A percentile compares a stretch with the other conserved stretches of the same genome.
phyloP scores from a whole-genome alignment of 1,284 basidiomycete species.

The Cryptococcus wingfieldii region DNA sequence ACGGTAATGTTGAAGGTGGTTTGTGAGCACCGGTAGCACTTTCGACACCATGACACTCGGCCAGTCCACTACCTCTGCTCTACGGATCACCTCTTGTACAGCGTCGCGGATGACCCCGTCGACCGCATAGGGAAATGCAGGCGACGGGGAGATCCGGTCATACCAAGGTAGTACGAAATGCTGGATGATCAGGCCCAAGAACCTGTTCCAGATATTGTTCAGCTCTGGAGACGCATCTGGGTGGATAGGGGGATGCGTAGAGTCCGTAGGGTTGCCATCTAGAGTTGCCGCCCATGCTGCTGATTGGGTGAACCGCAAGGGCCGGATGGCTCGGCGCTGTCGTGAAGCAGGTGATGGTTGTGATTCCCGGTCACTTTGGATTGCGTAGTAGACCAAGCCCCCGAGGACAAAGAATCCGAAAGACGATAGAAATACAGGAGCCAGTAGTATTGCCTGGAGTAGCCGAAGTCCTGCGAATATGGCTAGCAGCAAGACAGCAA shows the following conservation, averaged over 20 bases:
- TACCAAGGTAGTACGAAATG: conserved; percentile 87
- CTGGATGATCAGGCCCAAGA: conserved; percentile 70
- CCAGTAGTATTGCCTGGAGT: conserved; percentile 16
- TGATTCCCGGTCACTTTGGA: conserved; percentile 1
- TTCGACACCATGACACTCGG: conserved; percentile 73
- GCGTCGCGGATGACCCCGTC: conserved; percentile 69
- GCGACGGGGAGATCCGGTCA: conserved; percentile 71
- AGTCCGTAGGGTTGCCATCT: conserved; percentile 74
- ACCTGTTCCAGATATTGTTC: conserved; percentile 65
- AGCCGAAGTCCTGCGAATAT: no score
- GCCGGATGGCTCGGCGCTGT: conserved; percentile 56
- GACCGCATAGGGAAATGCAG: conserved; percentile 80
- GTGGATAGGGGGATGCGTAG: conserved; percentile 55
- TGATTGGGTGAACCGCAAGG: conserved; percentile 76
- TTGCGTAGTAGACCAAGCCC: conserved; percentile 41
- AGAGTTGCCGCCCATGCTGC: conserved; percentile 85
- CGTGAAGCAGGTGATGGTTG: background rate
- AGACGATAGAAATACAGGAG: conserved; percentile 34
- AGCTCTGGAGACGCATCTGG: conserved; percentile 48
- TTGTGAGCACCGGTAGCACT: conserved; percentile 78
- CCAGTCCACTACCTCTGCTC: conserved; percentile 63
- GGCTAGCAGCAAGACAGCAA: no score
- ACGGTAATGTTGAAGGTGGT: conserved; percentile 85
- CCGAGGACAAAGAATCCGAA: conserved; percentile 54
- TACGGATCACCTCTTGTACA: conserved; percentile 58